Conservation (phyloP, 257 asterid genomes). For the Nicotiana paniculata region DNA sequence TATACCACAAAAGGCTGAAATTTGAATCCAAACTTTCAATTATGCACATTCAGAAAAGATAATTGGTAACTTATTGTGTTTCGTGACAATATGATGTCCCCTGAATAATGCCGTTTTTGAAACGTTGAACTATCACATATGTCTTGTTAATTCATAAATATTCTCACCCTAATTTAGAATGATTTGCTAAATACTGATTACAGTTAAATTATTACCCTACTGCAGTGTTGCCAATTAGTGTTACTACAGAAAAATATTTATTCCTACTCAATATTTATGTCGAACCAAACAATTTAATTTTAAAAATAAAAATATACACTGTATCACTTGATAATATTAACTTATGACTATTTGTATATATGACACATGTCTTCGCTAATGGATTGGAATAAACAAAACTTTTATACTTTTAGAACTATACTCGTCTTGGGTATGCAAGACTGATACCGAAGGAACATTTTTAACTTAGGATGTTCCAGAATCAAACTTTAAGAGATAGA, state of each 20-base stretch:
- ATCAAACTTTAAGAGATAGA: background rate
- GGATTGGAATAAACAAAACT: background rate
- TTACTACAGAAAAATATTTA: background rate
- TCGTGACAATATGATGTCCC: background rate
- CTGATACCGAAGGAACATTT: too few relatives aligned
- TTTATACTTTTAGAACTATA: background rate
- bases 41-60: background rate
- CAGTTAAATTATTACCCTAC: too few relatives aligned
- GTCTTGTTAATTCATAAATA: background rate
- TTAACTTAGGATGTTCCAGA: background rate
- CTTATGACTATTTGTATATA: background rate
- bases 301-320: too few relatives aligned
- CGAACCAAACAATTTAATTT: background rate
- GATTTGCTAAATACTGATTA: too few relatives aligned
- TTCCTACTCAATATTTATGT: background rate
- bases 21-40: background rate
- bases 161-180: too few relatives aligned
- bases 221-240: too few relatives aligned
- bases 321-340: too few relatives aligned
- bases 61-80: constrained; percentile 6
- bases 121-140: too few relatives aligned
- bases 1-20: background rate
- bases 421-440: background rate
- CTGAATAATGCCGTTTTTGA: background rate
- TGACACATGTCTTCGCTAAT: background rate